Evolutionary conservation across 345 rosid species (phyloP), one percentile per base, ranked within the genome.

Genomic region (Triadica sebifera): DNA sequence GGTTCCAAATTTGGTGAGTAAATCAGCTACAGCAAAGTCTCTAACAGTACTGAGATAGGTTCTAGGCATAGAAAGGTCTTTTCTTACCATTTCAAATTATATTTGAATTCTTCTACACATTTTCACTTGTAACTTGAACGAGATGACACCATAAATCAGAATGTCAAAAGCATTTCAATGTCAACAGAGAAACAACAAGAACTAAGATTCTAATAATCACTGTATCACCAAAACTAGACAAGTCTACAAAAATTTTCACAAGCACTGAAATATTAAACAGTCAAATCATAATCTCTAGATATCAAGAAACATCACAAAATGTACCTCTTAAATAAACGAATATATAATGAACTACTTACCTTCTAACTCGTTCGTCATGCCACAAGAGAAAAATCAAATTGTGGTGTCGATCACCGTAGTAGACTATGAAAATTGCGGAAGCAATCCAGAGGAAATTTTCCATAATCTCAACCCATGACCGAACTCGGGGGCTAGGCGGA

Each of bases 401-500:
- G 67, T 88, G 89, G 62, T 84, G 97, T 62, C 79, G 75, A 67
- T 94, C 97, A 58, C 97, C 98, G 74, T 84, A 94, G 77, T 94
- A 91, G 74, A 91, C 74, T 58, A 94, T 85, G 81, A 92, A 91
- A 19, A 87, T 43, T 0, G 95, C 91, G 68, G 97, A 92, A 37
- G 86, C 92, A 74, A 92, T 85, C 98, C 98, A 94, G 74, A 94
- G 89, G 60, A 84, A 79, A 78, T 87, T 87, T 87, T 90, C 98
- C 69, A 87, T 37, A 79, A 92, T 73, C 88, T 88, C 93, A 41
- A 81, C 70, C 95, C 97, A 91, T 0, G 91, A 85, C 78, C 85
- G 82, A 75, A 52, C 70, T 60, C 86, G 79, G 4, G 86, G 87
- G 45, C 58, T 79, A 59, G 81, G 57, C 0, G 84, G 73, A 1